Percentiles rank a stretch among this genome's conserved stretches.
Evolutionary conservation across 1,139 yeast genomes (phyloP).

Genomic region (Diutina sp.): DNA sequence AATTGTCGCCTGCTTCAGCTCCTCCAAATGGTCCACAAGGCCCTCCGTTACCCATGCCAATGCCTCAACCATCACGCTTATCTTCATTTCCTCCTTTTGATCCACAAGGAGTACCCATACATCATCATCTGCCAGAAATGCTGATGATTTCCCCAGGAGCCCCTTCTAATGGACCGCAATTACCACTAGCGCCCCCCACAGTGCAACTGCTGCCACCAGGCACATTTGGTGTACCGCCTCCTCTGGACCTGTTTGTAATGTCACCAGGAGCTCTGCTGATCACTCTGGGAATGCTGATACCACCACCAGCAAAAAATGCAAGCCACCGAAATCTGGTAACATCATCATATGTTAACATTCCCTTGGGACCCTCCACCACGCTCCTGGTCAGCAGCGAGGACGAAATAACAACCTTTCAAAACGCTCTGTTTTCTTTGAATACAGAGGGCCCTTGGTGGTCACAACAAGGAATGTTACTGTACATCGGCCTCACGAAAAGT

Average conservation of each 20-base stretch:
- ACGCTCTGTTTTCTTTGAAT: slow-evolving; percentile 23
- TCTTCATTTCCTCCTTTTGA: background rate
- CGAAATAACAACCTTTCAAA: slow-evolving; percentile 20
- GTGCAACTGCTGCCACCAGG: background rate
- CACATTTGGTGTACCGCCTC: background rate
- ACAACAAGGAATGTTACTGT: slow-evolving; percentile 29
- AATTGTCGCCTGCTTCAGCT: background rate
- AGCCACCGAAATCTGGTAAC: background rate
- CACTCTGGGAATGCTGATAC: background rate
- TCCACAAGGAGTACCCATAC: background rate
- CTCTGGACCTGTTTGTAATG: background rate
- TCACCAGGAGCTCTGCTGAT: background rate
- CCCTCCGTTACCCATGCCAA: background rate
- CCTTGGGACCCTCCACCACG: slow-evolving; percentile 13
- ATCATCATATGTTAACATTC: background rate
- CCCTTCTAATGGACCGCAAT: background rate
- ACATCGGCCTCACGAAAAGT: slow-evolving; percentile 28
- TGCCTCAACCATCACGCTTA: background rate
- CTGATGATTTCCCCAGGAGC: background rate
- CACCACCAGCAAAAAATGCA: background rate
- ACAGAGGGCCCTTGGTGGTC: slow-evolving; percentile 29
- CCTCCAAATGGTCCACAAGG: background rate
- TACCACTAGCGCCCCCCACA: background rate
- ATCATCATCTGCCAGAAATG: background rate
- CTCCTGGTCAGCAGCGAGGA: slow-evolving; percentile 25